phyloP scores from a whole-genome alignment of 257 asterid species.

The Gentiana straminea region DNA sequence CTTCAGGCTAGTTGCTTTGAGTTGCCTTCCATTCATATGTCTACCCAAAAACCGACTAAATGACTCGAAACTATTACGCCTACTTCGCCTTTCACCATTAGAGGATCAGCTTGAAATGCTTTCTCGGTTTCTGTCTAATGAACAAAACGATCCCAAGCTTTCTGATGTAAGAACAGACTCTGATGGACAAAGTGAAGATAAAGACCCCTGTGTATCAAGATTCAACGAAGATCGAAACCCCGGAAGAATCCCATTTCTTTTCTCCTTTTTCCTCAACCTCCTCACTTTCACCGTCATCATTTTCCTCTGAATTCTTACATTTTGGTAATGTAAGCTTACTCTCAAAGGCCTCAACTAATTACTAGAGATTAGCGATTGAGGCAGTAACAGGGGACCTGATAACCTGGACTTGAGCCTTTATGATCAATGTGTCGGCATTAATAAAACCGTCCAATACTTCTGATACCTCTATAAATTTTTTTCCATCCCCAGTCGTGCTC shows the following conservation, averaged over 20 bases:
- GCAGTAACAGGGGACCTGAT: background rate
- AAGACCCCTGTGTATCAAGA: constrained; percentile 33
- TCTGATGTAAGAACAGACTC: constrained; percentile 57
- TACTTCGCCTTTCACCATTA: too few relatives aligned
- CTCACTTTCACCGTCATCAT: constrained; percentile 31
- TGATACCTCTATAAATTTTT: constrained; percentile 18
- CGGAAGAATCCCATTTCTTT: constrained; percentile 45
- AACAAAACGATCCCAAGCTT: constrained; percentile 59
- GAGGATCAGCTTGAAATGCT: constrained; percentile 2
- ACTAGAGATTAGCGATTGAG: constrained; percentile 6
- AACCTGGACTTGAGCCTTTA: constrained; percentile 12
- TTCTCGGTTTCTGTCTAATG: constrained; percentile 52
- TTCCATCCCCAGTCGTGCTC: constrained; percentile 99
- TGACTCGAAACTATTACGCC: constrained; percentile 37
- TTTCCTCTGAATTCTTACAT: constrained; percentile 28
- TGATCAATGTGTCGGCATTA: constrained; percentile 5
- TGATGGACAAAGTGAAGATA: constrained; percentile 64
- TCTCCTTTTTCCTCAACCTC: constrained; percentile 16
- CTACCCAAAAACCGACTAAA: constrained; percentile 32
- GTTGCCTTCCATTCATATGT: constrained; percentile 46
- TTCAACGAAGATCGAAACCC: constrained; percentile 29
- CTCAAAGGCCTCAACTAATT: constrained; percentile 78
- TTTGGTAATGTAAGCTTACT: constrained; percentile 34
- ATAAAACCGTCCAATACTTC: constrained; percentile 9
- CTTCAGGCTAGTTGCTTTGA: constrained; percentile 45